A percentile compares a stretch with the other conserved stretches of the same genome.
phyloP scores from a whole-genome alignment of 2,329 filamentous ascomycete genomes.

The Cladosporium cucumerinum region DNA sequence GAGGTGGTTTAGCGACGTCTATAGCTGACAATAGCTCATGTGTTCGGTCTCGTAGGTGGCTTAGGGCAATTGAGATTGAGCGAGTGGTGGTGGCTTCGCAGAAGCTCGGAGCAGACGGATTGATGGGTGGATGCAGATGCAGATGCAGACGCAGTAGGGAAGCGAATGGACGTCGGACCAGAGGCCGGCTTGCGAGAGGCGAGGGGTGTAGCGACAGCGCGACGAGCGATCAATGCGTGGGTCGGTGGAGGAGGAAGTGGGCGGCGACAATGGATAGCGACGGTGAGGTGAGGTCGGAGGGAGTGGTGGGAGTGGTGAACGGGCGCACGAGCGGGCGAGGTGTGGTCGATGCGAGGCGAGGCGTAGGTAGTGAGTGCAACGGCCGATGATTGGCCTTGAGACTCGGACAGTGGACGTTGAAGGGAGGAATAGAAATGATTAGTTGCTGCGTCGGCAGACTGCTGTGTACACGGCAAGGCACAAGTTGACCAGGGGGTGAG shows the following conservation, averaged over 20 bases:
- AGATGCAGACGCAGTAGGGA: slow-evolving; percentile 14
- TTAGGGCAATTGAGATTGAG: slow-evolving; percentile 14
- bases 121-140: not conserved
- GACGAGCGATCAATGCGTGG: not conserved
- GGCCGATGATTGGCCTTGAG: not conserved
- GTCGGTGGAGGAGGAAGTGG: not conserved
- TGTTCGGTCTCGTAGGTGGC: not conserved
- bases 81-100: slow-evolving; percentile 25
- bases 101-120: slow-evolving; percentile 23
- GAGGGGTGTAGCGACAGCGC: slow-evolving; percentile 4
- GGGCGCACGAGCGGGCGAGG: not conserved
- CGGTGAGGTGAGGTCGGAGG: not conserved
- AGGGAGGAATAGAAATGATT: not conserved
- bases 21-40: not conserved
- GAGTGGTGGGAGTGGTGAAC: not conserved
- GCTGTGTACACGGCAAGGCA: not conserved
- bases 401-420: not conserved
- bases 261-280: not conserved
- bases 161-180: slow-evolving; percentile 33
- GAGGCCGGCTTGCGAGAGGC: slow-evolving; percentile 25
- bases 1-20: not conserved
- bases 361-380: not conserved
- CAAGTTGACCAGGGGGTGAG: not conserved
- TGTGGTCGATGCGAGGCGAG: not conserved
- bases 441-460: not conserved